Base-by-base conservation (phyloP, 1,139 yeast species). In the Ogataea hybrid region DNA sequence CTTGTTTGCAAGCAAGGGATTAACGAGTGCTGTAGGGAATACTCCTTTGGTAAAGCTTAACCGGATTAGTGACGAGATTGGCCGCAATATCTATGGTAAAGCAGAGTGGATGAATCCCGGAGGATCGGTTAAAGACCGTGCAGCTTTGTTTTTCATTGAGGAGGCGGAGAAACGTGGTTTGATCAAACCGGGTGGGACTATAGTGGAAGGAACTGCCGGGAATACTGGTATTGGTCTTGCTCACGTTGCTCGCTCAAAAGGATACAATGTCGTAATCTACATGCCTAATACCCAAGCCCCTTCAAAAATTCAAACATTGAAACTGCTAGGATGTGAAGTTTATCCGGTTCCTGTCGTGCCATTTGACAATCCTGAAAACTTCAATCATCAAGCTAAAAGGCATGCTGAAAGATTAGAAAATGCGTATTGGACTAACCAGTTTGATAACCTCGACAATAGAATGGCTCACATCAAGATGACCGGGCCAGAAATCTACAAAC, bases 31-130 rank as follows among this genome's bases (percentile, higher is more conserved):
- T 10, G 79, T 88, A 47, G 96, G 96, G 17, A 86, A 86, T 63
- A 88, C 96, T 10, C 96, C 96, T 12, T 68, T 88, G 53, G 68
- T 88, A 50, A 74, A 75, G 52, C 71, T 89, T 39, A 81, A 83
- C 47, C 70, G 67, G 33, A 69, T 88, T 33, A 47, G 49, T 29
- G 29, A 43, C 5, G 39, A 46, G 25, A 78, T 88, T n/a, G 88
- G 88, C 5, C 70, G 95, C 53, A 84, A 87, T 57, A 77, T 88
- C 51, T 86, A 79, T 59, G 96, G 87, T 37, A 88, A 88, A 62
- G 95, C 95, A 11, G 96, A 88, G 64, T 85, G 81, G 67, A 84
- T 85, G 84, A 88, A 88, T 64, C 96, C 96, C 2, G 96, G 96
- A 32, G 96, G 96, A 0, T 83, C 94, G 6, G 90, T 88, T 47